phyloP scores from a whole-genome alignment of 345 rosid genomes.

The Camelina hispida region DNA sequence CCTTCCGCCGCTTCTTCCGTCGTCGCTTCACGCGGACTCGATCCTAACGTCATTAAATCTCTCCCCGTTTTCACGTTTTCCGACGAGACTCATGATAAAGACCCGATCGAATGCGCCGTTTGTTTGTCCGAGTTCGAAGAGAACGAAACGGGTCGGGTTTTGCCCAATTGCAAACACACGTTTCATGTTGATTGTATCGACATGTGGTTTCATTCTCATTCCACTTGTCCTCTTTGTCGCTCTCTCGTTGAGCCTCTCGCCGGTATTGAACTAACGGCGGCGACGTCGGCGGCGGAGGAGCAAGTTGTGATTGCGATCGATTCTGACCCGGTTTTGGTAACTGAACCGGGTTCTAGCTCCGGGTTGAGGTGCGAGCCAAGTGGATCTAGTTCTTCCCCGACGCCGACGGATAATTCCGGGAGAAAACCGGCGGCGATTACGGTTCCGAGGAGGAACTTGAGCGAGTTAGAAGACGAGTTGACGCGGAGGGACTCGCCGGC shows the following conservation, averaged over 20 bases:
- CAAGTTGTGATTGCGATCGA: slow-evolving; percentile 36
- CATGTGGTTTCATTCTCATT: slow-evolving; percentile 97
- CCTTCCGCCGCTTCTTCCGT: slow-evolving; percentile 26
- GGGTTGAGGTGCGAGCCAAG: slow-evolving; percentile 33
- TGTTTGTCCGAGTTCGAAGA: slow-evolving; percentile 89
- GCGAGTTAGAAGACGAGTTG: slow-evolving; percentile 45
- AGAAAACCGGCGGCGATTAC: slow-evolving; percentile 54
- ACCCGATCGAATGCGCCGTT: slow-evolving; percentile 74
- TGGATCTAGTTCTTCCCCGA: slow-evolving; percentile 20
- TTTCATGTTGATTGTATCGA: slow-evolving; percentile 89
- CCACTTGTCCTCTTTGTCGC: slow-evolving; percentile 94
- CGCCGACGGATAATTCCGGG: slow-evolving; percentile 33
- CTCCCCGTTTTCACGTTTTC: slow-evolving; percentile 73
- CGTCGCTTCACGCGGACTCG: slow-evolving; percentile 59
- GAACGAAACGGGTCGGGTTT: slow-evolving; percentile 69
- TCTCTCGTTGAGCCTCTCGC: slow-evolving; percentile 59
- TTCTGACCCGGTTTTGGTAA: slow-evolving; percentile 26
- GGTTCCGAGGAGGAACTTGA: slow-evolving; percentile 44
- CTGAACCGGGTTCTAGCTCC: slow-evolving; percentile 45
- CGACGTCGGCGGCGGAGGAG: neutral
- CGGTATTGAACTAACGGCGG: neutral
- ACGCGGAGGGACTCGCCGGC: slow-evolving; percentile 42
- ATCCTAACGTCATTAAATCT: slow-evolving; percentile 57
- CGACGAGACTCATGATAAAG: slow-evolving; percentile 44
- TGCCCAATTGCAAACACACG: slow-evolving; percentile 82